Conservation (phyloP, 2,329 filamentous ascomycete genomes). For the Myriosclerotinia curreyana region DNA sequence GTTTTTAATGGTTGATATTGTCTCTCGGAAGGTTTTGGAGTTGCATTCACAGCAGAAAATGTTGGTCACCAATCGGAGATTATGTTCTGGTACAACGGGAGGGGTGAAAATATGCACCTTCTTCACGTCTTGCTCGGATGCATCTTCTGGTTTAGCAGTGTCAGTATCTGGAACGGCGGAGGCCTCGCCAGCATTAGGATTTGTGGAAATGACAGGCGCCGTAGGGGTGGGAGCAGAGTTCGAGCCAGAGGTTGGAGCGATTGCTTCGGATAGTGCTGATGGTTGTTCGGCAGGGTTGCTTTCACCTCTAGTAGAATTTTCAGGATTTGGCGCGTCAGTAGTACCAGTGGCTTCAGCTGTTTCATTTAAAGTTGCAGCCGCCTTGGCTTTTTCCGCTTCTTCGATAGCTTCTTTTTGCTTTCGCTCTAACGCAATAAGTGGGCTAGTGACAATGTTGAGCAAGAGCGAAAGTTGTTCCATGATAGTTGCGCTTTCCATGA, state of each 20-base stretch:
- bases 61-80: conserved; percentile 90
- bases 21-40: conserved; percentile 97
- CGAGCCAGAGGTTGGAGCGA: background rate
- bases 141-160: conserved; percentile 31
- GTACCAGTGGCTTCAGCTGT: conserved; percentile 29
- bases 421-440: conserved; percentile 76
- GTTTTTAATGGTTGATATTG: conserved; percentile 97
- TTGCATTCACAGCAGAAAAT: conserved; percentile 97
- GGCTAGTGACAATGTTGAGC: conserved; percentile 82
- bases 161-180: conserved; percentile 23
- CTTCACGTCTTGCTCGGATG: conserved; percentile 37
- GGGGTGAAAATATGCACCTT: conserved; percentile 60
- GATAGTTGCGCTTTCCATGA: conserved; percentile 94
- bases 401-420: conserved; percentile 71
- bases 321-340: conserved; percentile 12
- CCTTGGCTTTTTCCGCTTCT: conserved; percentile 46
- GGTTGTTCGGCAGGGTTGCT: conserved; percentile 11
- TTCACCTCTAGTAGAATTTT: conserved; percentile 24
- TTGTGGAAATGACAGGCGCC: conserved; percentile 11
- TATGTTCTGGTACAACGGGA: conserved; percentile 82
- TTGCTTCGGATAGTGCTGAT: background rate
- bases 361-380: conserved; percentile 29
- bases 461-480: conserved; percentile 92
- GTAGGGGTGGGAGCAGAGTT: background rate
- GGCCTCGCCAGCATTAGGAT: conserved; percentile 8